Evolutionary conservation across 2,329 filamentous ascomycete species (phyloP), one percentile per base, ranked within the genome.

Genomic region (Hypoxylon sp.): DNA sequence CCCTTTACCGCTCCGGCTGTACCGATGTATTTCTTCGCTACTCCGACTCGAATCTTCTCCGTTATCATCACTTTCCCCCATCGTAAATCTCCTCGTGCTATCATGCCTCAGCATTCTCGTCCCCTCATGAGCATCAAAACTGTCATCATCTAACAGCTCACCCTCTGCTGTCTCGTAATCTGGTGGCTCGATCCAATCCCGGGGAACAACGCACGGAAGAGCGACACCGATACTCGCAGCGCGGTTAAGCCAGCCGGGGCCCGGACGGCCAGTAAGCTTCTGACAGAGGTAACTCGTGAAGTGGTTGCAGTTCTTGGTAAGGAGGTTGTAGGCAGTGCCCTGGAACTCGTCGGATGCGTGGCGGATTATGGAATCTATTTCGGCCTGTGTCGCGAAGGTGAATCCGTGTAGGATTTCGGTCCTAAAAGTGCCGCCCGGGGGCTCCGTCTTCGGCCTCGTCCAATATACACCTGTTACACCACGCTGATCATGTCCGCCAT

Each of bases 221-320:
- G 91, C 91, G 57, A 94, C 87, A 42, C 93, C 93, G 70, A 97
- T 93, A 73, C 88, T 91, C n/a, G 93, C 93, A 1, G 93, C 93
- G 61, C 93, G 88, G 76, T 97, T 97, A 59, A 97, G 82, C 91
- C 93, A 97, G 17, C 80, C 81, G 0, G 93, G 93, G 0, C 91
- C 92, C 0, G 89, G 83, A 50, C 88, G 86, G 5, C 90, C 88
- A 1, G 92, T 95, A 60, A 97, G 85, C 72, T 87, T 88, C 77
- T 91, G 84, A 80, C 92, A 94, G 17, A 97, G 85, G 74, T 91
- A 89, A 19, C 89, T 89, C 1, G 93, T 95, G 78, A 97, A 97
- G 78, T 97, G 93, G 78, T 97, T 97, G 85, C 93, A 97, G 80
- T 97, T 97, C 74, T 90, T 90, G 19, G 90, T 94, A 48, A 97